phyloP scores from a whole-genome alignment of 306 rosid species.

The Begonia masoniana region DNA sequence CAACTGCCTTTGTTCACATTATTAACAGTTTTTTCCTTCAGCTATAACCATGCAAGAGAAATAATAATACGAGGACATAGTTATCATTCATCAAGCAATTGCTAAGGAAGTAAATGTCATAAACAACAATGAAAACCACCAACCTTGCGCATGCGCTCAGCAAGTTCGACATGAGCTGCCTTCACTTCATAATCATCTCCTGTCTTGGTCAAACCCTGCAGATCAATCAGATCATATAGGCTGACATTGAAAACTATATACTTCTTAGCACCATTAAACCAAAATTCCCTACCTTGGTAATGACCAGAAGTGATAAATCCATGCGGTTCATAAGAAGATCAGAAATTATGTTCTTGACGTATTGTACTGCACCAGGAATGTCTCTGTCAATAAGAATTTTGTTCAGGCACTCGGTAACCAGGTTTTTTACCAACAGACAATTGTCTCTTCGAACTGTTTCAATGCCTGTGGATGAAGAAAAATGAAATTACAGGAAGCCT shows the following conservation, averaged over 20 bases:
- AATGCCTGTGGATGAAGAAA: conserved; percentile 44
- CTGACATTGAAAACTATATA: background rate
- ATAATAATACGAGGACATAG: no score
- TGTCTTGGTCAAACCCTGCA: conserved; percentile 85
- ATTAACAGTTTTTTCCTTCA: no score
- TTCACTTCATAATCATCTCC: conserved; percentile 98
- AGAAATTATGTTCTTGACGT: conserved; percentile 85
- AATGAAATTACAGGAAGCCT: conserved; percentile 9
- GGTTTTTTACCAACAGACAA: conserved; percentile 89
- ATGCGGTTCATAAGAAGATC: conserved; percentile 98
- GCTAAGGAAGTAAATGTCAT: background rate
- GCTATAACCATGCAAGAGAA: no score
- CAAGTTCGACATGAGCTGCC: conserved; percentile 95
- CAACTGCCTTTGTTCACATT: no score
- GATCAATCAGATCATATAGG: conserved; percentile 7
- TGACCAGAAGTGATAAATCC: conserved; percentile 91
- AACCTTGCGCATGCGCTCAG: conserved; percentile 99
- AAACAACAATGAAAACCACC: conserved; percentile 10
- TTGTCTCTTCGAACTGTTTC: conserved; percentile 98
- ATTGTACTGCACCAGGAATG: conserved; percentile 85
- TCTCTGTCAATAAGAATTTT: conserved; percentile 76
- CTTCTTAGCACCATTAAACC: background rate
- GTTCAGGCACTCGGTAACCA: conserved; percentile 86
- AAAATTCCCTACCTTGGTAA: conserved; percentile 62
- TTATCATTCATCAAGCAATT: no score